Evolutionary conservation across 768 basidiomycete genomes (phyloP), one percentile per base, ranked within the genome.

Genomic region (Boletus tylopilopsis): DNA sequence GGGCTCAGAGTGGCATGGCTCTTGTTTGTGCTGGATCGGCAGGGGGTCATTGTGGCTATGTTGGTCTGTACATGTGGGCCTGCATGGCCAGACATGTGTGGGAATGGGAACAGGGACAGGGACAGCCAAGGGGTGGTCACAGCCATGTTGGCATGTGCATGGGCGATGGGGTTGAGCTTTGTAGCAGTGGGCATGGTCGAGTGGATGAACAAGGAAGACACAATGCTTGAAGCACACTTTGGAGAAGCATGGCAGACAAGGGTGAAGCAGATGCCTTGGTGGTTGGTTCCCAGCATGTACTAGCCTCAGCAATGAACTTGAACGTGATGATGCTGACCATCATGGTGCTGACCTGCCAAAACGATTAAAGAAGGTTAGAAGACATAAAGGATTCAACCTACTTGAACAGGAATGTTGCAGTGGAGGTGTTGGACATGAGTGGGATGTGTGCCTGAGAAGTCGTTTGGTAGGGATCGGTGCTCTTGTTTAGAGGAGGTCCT

Each of bases 381-480:
- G 1, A 27, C 8, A 27, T 27, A 27, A 27, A 27, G 27, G 27
- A 27, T 8, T 7, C 27, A 11, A 27, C 27, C 8, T 11, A 27
- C 27, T 11, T 27, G 27, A 27, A 27, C 27, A 3, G 27, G 27
- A 11, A 11, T 87, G 81, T 55, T 88, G 85, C 76, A 91, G 88
- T 1, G 87, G 87, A n/a, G 88, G 89, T 88, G 53, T 93, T 77
- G 33, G 80, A 68, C 23, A 98, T 91, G 22, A 97, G 83, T 0
- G 94, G 94, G 0, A 91, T n/a, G 2, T 82, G 82, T 39, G 86
- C 84, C 33, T 74, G 84, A 0, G 92, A 94, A 16, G 63, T 54
- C 0, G 24, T 53, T 27, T 64, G 63, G 42, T 73, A 87, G 2
- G 73, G 70, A 54, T 87, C 84, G 21, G 65, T 69, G 51, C 79